Evolutionary conservation across 2,329 filamentous ascomycete species (phyloP).

Genomic region (Penicillium brevicompactum): DNA sequence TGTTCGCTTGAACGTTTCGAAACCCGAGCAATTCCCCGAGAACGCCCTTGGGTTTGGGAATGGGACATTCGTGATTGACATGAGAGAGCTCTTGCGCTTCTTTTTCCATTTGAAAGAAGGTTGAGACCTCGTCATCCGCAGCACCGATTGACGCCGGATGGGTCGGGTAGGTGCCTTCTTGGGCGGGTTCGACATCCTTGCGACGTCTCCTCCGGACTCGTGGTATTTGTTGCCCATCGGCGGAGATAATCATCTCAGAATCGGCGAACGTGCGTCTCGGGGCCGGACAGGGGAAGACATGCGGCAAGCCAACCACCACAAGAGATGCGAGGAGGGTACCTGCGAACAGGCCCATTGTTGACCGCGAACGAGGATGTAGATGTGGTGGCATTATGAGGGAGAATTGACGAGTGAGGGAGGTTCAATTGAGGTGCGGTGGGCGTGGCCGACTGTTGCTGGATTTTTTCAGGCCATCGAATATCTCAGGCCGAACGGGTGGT

Average conservation of each 20-base stretch:
- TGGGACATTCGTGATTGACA: slow-evolving; percentile 75
- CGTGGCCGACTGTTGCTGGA: slow-evolving; percentile 14
- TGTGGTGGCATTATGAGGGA: slow-evolving; percentile 69
- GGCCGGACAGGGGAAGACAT: slow-evolving; percentile 87
- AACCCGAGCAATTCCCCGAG: slow-evolving; percentile 77
- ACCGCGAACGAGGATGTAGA: slow-evolving; percentile 89
- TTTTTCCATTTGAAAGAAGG: slow-evolving; percentile 45
- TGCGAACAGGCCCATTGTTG: slow-evolving; percentile 92
- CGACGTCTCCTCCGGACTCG: slow-evolving; percentile 40
- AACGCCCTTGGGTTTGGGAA: slow-evolving; percentile 84
- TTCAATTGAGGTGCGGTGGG: slow-evolving; percentile 18
- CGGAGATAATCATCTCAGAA: slow-evolving; percentile 50
- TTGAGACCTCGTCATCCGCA: slow-evolving; percentile 47
- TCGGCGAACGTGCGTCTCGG: slow-evolving; percentile 76
- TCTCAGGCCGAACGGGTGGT: slow-evolving; percentile 4
- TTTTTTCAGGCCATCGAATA: slow-evolving; percentile 25
- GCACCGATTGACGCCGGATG: slow-evolving; percentile 19
- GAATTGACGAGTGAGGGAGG: not conserved
- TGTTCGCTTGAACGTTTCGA: slow-evolving; percentile 40
- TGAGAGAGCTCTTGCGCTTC: slow-evolving; percentile 44
- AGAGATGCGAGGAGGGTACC: slow-evolving; percentile 89
- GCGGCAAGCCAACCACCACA: slow-evolving; percentile 86
- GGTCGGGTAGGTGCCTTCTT: slow-evolving; percentile 15
- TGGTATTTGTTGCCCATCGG: slow-evolving; percentile 47
- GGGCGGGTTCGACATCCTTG: slow-evolving; percentile 30